Evolutionary conservation across 2,329 filamentous ascomycete genomes (phyloP).

Genomic region (Colletotrichum spaethianum): DNA sequence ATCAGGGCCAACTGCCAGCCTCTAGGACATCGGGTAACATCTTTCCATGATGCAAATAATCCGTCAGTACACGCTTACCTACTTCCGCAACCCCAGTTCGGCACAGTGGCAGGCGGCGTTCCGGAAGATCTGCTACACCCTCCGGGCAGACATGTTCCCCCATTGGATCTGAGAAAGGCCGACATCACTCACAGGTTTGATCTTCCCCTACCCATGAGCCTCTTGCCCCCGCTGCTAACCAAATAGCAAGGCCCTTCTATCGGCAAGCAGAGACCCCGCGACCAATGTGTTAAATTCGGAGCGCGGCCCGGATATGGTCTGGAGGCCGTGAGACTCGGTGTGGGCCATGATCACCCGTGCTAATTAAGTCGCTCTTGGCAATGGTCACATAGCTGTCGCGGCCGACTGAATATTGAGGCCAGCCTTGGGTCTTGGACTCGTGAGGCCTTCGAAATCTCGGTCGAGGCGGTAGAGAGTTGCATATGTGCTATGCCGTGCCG

Average conservation of each 20-base stretch:
- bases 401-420: neutral
- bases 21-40: slow-evolving; percentile 17
- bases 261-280: neutral
- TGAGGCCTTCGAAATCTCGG: neutral
- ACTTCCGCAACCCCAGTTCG: slow-evolving; percentile 16
- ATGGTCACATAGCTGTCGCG: slow-evolving; percentile 8
- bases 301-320: slow-evolving; percentile 12
- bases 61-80: slow-evolving; percentile 4
- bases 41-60: slow-evolving; percentile 35
- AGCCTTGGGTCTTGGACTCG: neutral
- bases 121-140: slow-evolving; percentile 32
- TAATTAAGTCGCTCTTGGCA: slow-evolving; percentile 29
- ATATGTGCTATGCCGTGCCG: neutral
- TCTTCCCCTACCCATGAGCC: slow-evolving; percentile 7
- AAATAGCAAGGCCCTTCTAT: neutral
- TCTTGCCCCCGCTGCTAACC: neutral
- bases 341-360: slow-evolving; percentile 19
- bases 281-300: slow-evolving; percentile 3
- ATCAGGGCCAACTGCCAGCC: slow-evolving; percentile 5
- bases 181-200: slow-evolving; percentile 30
- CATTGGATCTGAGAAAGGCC: slow-evolving; percentile 7
- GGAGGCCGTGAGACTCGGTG: neutral
- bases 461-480: neutral
- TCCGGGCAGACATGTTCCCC: neutral
- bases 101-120: slow-evolving; percentile 25